Base-by-base conservation (phyloP, 805 yeast species). In the Candida insectalens region DNA sequence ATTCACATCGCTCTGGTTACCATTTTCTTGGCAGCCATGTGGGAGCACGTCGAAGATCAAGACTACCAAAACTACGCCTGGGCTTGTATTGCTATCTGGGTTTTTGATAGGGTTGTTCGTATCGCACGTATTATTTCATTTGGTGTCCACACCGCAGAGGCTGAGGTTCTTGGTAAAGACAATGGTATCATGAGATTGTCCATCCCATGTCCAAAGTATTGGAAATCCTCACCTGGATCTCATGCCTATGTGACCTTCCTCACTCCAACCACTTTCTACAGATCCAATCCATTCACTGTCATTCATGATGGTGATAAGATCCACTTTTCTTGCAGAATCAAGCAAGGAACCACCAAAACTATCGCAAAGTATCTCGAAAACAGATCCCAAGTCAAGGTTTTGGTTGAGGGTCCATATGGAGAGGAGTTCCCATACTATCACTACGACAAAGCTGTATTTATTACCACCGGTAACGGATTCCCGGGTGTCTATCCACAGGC, bases 401-500 rank as follows among this genome's bases (percentile, higher is more conserved):
- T 60, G 3, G 47, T 74, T 6, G 94, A 82, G 48, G 92, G 92
- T 1, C 88, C 88, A 5, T 82, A 83, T 48, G 88, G 89, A 3
- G 62, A 65, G 30, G 47, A 68, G 10, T 53, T 68, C 4, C 69
- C 79, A 3, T 62, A 74, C 18, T 62, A 60, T 18, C 56, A 60
- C 29, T 78, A 67, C 44, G 69, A 73, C 32, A 66, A 69, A 36
- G 68, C 77, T 5, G 62, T 78, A 5, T 64, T 77, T 29, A 40
- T 81, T 17, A 80, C 88, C 6, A 88, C 85, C 31, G 89, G 92
- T 20, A 74, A 74, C 35, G 92, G 92, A 35, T 62, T 82, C 33
- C 77, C 89, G 1, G 83, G 76, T 31, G 60, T 67, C 20, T 66
- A 55, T 41, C 58, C 67, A 10, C 71, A 69, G 46, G 65, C 60